Percentiles rank a stretch among this genome's conserved stretches.
Evolutionary conservation across 768 basidiomycete genomes (phyloP).

Genomic region (Scleroderma bovista): DNA sequence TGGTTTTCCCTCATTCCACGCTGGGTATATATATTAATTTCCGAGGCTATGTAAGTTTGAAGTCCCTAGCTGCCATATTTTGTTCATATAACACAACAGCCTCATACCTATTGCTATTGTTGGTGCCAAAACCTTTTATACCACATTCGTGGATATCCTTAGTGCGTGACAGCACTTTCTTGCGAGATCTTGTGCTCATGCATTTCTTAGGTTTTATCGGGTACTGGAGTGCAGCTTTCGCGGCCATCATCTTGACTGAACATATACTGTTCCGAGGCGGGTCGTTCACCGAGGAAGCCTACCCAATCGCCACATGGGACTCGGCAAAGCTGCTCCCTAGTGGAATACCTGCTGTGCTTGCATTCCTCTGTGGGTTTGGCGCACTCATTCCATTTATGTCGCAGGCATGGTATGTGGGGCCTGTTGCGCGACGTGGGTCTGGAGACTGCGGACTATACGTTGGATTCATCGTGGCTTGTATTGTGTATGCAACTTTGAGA

Average conservation of each 20-base stretch:
- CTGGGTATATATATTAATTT: conserved; percentile 42
- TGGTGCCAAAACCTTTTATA: conserved; percentile 41
- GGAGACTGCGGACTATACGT: conserved; percentile 47
- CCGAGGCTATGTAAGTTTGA: conserved; percentile 36
- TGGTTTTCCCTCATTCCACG: conserved; percentile 36
- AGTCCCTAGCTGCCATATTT: neutral
- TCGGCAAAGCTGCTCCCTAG: conserved; percentile 32
- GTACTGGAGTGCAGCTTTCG: conserved; percentile 37
- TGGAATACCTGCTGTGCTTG: conserved; percentile 35
- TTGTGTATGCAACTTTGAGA: conserved; percentile 28
- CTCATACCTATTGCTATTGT: conserved; percentile 44
- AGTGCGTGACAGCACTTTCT: conserved; percentile 25
- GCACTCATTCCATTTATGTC: conserved; percentile 44
- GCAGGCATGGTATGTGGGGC: conserved; percentile 48
- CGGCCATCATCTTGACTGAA: conserved; percentile 36
- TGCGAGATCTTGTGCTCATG: neutral
- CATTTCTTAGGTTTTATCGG: conserved; percentile 34
- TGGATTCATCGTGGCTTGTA: conserved; percentile 29
- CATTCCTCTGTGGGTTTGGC: conserved; percentile 36
- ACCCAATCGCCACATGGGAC: conserved; percentile 36
- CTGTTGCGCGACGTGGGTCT: conserved; percentile 37
- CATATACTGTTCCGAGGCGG: conserved; percentile 39
- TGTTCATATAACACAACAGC: conserved; percentile 15
- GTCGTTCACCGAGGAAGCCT: conserved; percentile 27
- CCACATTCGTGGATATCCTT: conserved; percentile 38